These are phyloP conservation scores for Lepraria neglecta DNA, from an alignment of 495 filamentous ascomycete species.

Conservation along the genomic window DNA sequence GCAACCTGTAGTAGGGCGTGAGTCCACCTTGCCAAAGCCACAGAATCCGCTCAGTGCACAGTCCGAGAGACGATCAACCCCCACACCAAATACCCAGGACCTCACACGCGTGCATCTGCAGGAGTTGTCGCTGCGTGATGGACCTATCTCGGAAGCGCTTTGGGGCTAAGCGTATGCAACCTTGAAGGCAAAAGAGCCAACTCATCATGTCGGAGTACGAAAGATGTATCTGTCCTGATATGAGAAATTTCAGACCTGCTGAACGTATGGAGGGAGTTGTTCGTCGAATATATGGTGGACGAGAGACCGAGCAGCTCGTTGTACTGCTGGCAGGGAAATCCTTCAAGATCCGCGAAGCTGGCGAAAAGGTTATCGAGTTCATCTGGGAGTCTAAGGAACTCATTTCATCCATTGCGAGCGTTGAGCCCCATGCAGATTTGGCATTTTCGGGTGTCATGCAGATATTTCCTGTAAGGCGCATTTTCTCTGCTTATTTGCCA, in stretches of 20 bases:
- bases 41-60: too few relatives aligned
- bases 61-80: too few relatives aligned
- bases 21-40: too few relatives aligned
- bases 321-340: background rate
- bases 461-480: background rate
- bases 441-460: background rate
- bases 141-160: background rate
- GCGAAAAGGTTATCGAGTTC: background rate
- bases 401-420: background rate
- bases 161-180: background rate
- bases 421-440: background rate
- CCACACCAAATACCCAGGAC: too few relatives aligned
- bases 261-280: background rate
- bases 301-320: background rate
- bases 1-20: too few relatives aligned
- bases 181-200: constrained; percentile 3
- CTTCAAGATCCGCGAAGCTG: background rate
- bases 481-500: background rate
- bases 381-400: background rate
- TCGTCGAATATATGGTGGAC: background rate
- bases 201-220: background rate
- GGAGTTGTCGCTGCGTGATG: background rate
- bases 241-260: background rate
- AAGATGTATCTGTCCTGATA: background rate
- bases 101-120: background rate